Evolutionary conservation across 106 monocot species (phyloP).

Genomic region (Dendrobium chrysotoxum): DNA sequence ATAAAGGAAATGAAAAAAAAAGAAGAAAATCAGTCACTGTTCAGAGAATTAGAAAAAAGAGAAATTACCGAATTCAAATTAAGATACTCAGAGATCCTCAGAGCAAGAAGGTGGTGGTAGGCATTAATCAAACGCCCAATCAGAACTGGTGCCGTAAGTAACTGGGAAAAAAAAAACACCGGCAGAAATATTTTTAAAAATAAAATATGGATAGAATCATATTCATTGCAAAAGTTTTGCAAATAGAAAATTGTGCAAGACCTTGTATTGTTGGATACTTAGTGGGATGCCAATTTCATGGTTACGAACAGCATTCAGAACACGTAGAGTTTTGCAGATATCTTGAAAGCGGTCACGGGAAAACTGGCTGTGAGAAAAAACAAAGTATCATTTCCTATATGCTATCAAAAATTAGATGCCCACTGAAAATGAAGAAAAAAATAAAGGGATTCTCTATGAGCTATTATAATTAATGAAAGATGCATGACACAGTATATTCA

Average conservation of each 20-base stretch:
- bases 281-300: constrained; percentile 89
- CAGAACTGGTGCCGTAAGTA: constrained; percentile 86
- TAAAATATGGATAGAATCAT: constrained; percentile 13
- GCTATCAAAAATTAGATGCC: constrained; percentile 28
- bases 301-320: constrained; percentile 87
- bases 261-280: constrained; percentile 95
- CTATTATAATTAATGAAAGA: background rate
- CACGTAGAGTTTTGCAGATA: constrained; percentile 87
- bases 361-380: constrained; percentile 87
- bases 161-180: constrained; percentile 37
- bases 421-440: constrained; percentile 7
- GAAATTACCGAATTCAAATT: constrained; percentile 63
- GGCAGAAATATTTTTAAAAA: background rate
- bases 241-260: constrained; percentile 11
- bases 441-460: background rate
- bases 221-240: background rate
- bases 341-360: constrained; percentile 88
- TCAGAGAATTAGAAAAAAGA: background rate
- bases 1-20: background rate
- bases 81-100: constrained; percentile 87
- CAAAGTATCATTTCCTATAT: constrained; percentile 51
- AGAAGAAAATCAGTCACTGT: background rate
- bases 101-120: constrained; percentile 74
- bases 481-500: background rate
- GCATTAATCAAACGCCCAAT: constrained; percentile 84